Evolutionary conservation across 2,329 filamentous ascomycete species (phyloP).

Genomic region (Cercospora sojina): DNA sequence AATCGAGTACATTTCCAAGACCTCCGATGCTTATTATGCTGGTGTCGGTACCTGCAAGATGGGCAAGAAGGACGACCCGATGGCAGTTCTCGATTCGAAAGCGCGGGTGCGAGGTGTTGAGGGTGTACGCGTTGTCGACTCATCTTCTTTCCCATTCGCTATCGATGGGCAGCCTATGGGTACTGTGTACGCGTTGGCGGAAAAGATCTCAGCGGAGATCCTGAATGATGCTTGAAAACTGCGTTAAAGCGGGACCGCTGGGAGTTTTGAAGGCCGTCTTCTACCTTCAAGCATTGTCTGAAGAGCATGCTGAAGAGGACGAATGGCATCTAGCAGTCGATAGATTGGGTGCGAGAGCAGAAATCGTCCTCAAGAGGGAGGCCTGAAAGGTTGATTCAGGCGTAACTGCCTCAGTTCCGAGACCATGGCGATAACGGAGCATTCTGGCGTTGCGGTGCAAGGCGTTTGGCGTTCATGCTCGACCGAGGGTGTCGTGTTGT

Average conservation of each 20-base stretch:
- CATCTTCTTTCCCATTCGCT: slow-evolving; percentile 21
- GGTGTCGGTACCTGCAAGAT: slow-evolving; percentile 26
- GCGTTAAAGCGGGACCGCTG: background rate
- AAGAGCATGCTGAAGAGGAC: background rate
- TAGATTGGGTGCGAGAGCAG: background rate
- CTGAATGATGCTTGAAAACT: slow-evolving; percentile 10
- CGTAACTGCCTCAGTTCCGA: background rate
- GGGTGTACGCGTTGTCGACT: slow-evolving; percentile 30
- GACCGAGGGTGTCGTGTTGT: background rate
- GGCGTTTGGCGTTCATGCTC: background rate
- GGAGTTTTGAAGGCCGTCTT: background rate
- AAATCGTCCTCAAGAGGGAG: background rate
- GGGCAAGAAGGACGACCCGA: slow-evolving; percentile 23
- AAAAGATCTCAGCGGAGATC: slow-evolving; percentile 25
- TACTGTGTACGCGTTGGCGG: slow-evolving; percentile 20
- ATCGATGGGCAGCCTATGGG: slow-evolving; percentile 30
- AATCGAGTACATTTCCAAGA: slow-evolving; percentile 20
- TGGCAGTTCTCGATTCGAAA: slow-evolving; percentile 29
- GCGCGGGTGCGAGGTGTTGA: slow-evolving; percentile 27
- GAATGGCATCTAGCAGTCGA: background rate
- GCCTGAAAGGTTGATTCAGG: background rate
- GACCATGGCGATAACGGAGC: background rate
- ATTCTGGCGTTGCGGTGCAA: background rate
- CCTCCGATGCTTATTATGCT: slow-evolving; percentile 18
- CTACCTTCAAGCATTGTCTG: background rate